phyloP scores from a whole-genome alignment of 1,139 yeast genomes.

The Debaryomyces sp. region DNA sequence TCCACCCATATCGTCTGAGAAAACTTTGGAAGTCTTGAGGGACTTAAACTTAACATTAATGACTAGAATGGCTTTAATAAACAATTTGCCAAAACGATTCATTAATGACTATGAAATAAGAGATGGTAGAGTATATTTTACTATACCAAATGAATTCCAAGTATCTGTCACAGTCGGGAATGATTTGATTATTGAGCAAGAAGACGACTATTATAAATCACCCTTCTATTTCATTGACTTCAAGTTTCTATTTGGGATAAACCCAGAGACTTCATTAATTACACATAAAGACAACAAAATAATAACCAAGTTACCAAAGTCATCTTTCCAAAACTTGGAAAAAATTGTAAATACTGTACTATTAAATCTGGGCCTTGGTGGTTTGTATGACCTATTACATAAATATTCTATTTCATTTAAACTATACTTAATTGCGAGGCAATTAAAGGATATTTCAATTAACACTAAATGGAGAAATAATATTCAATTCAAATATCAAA shows the following conservation, averaged over 20 bases:
- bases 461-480: conserved; percentile 65
- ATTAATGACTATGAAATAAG: conserved; percentile 58
- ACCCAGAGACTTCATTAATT: conserved; percentile 36
- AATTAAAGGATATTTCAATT: conserved; percentile 56
- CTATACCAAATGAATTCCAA: conserved; percentile 66
- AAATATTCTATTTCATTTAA: conserved; percentile 75
- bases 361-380: conserved; percentile 52
- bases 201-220: conserved; percentile 43
- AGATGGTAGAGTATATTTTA: conserved; percentile 77
- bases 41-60: conserved; percentile 76
- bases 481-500: conserved; percentile 65
- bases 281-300: conserved; percentile 31
- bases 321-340: conserved; percentile 52
- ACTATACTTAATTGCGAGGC: conserved; percentile 67
- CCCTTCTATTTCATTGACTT: conserved; percentile 82
- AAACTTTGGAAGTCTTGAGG: conserved; percentile 62
- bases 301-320: conserved; percentile 35
- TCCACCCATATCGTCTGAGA: conserved; percentile 54
- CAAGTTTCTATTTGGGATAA: conserved; percentile 57
- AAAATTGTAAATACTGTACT: conserved; percentile 59
- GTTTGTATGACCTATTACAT: conserved; percentile 69
- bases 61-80: conserved; percentile 69
- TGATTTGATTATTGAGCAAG: conserved; percentile 51
- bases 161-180: conserved; percentile 69
- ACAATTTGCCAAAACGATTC: conserved; percentile 65